A percentile compares a stretch with the other conserved stretches of the same genome.
Conservation (phyloP, 257 asterid species). For the Forsythia viridissima region DNA sequence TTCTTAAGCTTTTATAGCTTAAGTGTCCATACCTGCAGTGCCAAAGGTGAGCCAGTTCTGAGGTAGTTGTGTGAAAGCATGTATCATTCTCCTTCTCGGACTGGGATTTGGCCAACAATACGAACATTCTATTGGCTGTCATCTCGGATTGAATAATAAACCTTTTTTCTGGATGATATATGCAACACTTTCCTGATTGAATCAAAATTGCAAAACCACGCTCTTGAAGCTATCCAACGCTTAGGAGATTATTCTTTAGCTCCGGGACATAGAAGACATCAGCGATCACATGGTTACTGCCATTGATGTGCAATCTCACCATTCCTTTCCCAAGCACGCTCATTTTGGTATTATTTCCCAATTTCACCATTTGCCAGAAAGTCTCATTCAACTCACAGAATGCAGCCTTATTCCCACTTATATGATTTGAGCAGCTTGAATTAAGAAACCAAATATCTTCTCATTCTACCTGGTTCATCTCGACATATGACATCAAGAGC, state of each 20-base stretch:
- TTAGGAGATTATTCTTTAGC: background rate
- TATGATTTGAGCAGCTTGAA: constrained; percentile 1
- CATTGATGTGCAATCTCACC: background rate
- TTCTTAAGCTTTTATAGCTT: background rate
- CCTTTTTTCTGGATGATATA: background rate
- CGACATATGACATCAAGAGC: constrained; percentile 7
- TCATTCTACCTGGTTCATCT: background rate
- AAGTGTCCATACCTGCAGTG: background rate
- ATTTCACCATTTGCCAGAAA: background rate
- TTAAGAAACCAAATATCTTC: constrained; percentile 3
- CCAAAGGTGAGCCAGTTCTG: background rate
- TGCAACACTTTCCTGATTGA: background rate
- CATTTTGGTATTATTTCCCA: constrained; percentile 4
- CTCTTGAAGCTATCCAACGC: background rate
- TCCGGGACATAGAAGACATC: background rate
- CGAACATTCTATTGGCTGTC: background rate
- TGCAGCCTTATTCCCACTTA: background rate
- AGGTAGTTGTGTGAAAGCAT: background rate
- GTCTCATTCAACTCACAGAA: background rate
- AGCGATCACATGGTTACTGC: background rate
- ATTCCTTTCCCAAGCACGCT: background rate
- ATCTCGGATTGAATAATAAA: background rate
- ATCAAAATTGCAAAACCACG: background rate
- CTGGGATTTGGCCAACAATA: background rate
- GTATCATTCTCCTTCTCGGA: background rate